Percentiles rank a stretch among this genome's conserved stretches.
Evolutionary conservation across 441 rosid species (phyloP).

Genomic region (Metrosideros polymorpha): DNA sequence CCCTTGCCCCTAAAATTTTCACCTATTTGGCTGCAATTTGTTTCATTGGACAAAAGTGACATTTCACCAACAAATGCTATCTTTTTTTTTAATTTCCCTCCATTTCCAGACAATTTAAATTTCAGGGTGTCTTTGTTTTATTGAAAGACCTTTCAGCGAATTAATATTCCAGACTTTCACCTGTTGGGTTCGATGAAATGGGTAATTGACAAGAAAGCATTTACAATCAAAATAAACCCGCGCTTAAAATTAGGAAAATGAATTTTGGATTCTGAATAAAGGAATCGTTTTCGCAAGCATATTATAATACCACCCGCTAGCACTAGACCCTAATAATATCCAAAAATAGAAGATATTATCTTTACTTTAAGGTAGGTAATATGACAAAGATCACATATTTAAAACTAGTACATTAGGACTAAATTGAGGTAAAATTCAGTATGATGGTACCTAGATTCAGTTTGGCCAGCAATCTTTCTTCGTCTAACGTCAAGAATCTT

Average conservation of each 20-base stretch:
- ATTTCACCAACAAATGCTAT: no score
- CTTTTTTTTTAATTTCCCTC: no score
- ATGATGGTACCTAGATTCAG: neutral
- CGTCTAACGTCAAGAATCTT: neutral
- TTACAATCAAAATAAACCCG: neutral
- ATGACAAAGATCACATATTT: no score
- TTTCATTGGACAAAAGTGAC: no score
- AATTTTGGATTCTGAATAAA: no score
- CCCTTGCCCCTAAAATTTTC: no score
- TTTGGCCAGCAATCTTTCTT: neutral
- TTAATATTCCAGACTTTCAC: no score
- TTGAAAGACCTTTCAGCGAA: no score
- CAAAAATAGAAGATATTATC: neutral
- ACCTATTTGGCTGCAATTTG: no score
- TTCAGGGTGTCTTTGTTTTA: no score
- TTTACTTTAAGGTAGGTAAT: neutral
- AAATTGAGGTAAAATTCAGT: neutral
- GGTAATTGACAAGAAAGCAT: neutral
- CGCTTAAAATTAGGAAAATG: no score
- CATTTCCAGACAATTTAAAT: no score
- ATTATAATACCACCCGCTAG: neutral
- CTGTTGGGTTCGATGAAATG: neutral
- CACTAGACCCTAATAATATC: neutral
- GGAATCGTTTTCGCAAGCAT: neutral
- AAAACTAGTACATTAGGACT: neutral